A percentile compares a stretch with the other conserved stretches of the same genome.
These are phyloP conservation scores for Xylaria digitata DNA, from an alignment of 2,329 filamentous ascomycete genomes.

Conservation along the genomic window DNA sequence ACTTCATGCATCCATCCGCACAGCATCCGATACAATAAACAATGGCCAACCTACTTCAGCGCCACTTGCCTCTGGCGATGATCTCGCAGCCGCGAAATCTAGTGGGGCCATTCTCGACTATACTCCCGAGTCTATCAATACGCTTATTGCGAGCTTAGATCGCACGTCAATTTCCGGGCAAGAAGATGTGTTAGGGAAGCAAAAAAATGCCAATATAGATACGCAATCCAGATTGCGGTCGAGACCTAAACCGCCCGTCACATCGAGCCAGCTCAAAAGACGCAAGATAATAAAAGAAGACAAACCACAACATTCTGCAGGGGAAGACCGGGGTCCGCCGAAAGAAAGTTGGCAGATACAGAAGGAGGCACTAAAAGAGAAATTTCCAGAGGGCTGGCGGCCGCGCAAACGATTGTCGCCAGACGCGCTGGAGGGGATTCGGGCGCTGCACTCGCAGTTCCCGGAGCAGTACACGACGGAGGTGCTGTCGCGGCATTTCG, in stretches of 20 bases:
- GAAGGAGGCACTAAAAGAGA: constrained; percentile 78
- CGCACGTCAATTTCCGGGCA: neutral
- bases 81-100: constrained; percentile 41
- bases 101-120: constrained; percentile 50
- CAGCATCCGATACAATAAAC: constrained; percentile 5
- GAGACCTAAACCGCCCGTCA: constrained; percentile 29
- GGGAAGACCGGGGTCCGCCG: constrained; percentile 39
- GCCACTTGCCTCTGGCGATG: constrained; percentile 32
- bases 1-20: neutral
- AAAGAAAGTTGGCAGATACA: constrained; percentile 76
- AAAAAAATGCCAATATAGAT: neutral
- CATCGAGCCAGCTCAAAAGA: constrained; percentile 42
- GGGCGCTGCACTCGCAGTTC: constrained; percentile 80
- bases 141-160: constrained; percentile 28
- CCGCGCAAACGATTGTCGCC: constrained; percentile 90
- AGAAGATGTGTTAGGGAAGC: neutral
- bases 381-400: constrained; percentile 84
- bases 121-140: constrained; percentile 52
- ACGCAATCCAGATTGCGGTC: neutral
- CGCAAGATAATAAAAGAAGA: constrained; percentile 44
- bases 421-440: constrained; percentile 90
- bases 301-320: constrained; percentile 15
- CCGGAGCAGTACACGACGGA: constrained; percentile 81
- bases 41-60: constrained; percentile 17
- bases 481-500: constrained; percentile 80